These are phyloP conservation scores for Hanseniaspora occidentalis DNA, from an alignment of 805 yeast genomes.

Conservation along the genomic window DNA sequence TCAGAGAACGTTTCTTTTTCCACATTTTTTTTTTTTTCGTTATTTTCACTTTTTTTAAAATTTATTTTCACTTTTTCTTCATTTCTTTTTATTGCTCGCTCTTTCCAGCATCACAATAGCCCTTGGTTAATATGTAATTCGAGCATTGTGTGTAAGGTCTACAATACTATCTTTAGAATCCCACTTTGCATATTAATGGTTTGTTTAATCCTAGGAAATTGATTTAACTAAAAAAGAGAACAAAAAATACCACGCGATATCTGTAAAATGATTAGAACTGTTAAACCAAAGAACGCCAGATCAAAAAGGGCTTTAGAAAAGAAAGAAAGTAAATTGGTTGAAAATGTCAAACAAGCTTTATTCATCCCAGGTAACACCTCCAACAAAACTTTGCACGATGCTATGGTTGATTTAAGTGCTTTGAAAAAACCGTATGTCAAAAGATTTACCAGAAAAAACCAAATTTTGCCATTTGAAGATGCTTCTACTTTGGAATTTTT, in stretches of 20 bases:
- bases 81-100: too few species aligned
- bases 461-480: conserved; percentile 88
- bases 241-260: not conserved
- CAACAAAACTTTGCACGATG: conserved; percentile 71
- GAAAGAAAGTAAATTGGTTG: conserved; percentile 77
- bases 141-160: too few species aligned
- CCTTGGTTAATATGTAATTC: too few species aligned
- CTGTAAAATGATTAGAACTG: conserved; percentile 26
- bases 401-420: conserved; percentile 78
- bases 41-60: too few species aligned
- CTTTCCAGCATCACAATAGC: too few species aligned
- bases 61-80: not conserved
- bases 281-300: conserved; percentile 89
- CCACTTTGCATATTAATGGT: too few species aligned
- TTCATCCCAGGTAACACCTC: conserved; percentile 84
- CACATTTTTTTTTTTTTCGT: too few species aligned
- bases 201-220: too few species aligned
- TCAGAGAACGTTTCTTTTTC: too few species aligned
- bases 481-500: conserved; percentile 75
- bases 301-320: conserved; percentile 88
- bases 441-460: conserved; percentile 80
- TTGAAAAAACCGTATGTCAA: conserved; percentile 84
- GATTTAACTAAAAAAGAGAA: not conserved
- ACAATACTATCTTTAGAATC: too few species aligned
- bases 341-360: conserved; percentile 79